These are phyloP conservation scores for Turnera subulata DNA, from an alignment of 345 rosid species.

Conservation along the genomic window DNA sequence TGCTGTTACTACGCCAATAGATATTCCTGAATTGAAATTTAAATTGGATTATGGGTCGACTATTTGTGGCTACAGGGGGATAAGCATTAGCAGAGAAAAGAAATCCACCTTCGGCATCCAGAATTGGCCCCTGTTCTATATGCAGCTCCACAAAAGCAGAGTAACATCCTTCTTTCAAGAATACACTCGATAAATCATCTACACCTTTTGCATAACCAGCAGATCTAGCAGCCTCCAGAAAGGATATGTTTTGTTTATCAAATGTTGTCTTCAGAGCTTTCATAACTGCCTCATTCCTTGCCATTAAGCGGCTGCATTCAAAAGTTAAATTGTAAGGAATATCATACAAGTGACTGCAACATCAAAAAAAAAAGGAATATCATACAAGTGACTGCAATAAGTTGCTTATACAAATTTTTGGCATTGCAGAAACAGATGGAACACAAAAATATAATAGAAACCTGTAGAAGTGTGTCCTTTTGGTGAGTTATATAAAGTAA, in stretches of 20 bases:
- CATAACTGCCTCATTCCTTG: constrained; percentile 59
- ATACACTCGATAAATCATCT: constrained; percentile 57
- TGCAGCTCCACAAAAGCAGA: constrained; percentile 88
- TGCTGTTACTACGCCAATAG: constrained; percentile 85
- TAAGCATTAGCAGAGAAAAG: constrained; percentile 3
- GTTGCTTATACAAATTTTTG: too few species aligned
- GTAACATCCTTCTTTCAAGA: constrained; percentile 61
- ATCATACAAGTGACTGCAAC: too few species aligned
- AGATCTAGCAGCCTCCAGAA: constrained; percentile 73
- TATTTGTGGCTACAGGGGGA: not conserved
- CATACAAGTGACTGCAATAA: not conserved
- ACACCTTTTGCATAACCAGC: constrained; percentile 67
- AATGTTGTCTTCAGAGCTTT: constrained; percentile 52
- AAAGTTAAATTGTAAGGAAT: too few species aligned
- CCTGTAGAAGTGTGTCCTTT: not conserved
- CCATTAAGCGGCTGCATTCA: constrained; percentile 73
- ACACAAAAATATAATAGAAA: too few species aligned
- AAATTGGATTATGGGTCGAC: constrained; percentile 10
- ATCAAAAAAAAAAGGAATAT: too few species aligned
- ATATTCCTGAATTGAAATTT: constrained; percentile 43
- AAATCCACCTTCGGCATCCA: constrained; percentile 75
- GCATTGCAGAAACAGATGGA: constrained; percentile 5
- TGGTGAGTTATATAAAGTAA: not conserved
- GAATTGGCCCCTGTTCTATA: constrained; percentile 92
- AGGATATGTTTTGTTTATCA: constrained; percentile 71